Conservation (phyloP, 306 rosid species). For the Delonix regia region DNA sequence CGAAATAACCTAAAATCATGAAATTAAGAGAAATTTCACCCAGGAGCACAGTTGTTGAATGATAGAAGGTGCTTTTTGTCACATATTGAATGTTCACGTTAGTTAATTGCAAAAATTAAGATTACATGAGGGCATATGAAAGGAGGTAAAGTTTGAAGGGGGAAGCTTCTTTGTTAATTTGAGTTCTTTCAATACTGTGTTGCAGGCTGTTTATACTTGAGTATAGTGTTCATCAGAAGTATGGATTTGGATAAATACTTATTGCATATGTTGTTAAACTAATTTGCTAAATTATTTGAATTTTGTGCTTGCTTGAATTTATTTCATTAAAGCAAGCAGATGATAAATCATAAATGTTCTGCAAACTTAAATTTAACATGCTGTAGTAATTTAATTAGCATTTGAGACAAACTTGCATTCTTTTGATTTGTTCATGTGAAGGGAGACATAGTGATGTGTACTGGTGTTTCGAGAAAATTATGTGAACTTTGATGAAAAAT, state of each 20-base stretch:
- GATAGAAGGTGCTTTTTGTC: background rate
- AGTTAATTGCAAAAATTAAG: background rate
- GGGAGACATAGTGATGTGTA: background rate
- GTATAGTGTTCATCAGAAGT: constrained; percentile 27
- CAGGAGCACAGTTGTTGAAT: background rate
- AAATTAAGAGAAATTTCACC: background rate
- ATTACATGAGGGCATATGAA: background rate
- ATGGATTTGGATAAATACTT: constrained; percentile 16
- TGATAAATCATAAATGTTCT: background rate
- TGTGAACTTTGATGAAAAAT: background rate
- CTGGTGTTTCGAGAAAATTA: constrained; percentile 1
- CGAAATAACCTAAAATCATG: background rate
- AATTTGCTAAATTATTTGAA: background rate
- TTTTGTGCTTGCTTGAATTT: constrained; percentile 7
- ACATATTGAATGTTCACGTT: background rate
- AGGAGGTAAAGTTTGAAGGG: background rate
- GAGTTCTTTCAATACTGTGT: constrained; percentile 25
- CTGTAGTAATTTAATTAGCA: constrained; percentile 15
- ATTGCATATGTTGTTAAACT: constrained; percentile 1
- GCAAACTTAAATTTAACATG: background rate
- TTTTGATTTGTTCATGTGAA: constrained; percentile 16
- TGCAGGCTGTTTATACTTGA: constrained; percentile 26
- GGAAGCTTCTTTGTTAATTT: constrained; percentile 4
- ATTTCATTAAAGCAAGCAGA: constrained; percentile 20
- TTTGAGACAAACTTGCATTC: constrained; percentile 17